These are phyloP conservation scores for Aegilops longissima DNA, from an alignment of 176 grass and related monocot species.

Conservation along the genomic window DNA sequence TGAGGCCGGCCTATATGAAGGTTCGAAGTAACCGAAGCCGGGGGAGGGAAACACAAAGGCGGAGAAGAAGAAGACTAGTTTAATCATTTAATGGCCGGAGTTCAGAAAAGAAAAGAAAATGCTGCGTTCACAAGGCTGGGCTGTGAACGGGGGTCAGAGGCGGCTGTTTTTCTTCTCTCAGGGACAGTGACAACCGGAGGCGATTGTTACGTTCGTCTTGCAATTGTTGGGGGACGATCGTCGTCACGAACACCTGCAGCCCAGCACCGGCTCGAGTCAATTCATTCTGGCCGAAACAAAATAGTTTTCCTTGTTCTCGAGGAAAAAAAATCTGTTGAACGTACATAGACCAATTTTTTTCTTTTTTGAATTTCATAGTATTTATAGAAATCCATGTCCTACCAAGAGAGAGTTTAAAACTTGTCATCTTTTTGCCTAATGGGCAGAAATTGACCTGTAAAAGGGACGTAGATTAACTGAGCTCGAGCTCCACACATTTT, in stretches of 20 bases:
- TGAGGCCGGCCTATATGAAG: conserved; percentile 48
- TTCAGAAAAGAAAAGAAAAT: conserved; percentile 15
- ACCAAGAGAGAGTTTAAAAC: background rate
- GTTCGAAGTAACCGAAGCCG: conserved; percentile 48
- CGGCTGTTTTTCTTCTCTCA: background rate
- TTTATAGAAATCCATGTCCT: background rate
- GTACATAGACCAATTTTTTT: no score
- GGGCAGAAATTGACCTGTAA: no score
- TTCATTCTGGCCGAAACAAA: no score
- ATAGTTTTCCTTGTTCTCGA: no score
- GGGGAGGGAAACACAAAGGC: conserved; percentile 40
- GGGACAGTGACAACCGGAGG: background rate
- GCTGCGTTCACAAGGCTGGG: conserved; percentile 31
- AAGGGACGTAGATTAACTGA: no score
- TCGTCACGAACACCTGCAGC: background rate
- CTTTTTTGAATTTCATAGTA: background rate
- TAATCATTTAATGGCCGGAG: conserved; percentile 3
- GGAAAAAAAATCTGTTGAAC: no score
- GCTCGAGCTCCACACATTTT: no score
- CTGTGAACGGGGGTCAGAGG: conserved; percentile 10
- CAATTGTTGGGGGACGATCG: background rate
- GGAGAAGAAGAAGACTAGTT: conserved; percentile 27
- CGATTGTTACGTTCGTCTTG: background rate
- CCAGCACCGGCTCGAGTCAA: no score
- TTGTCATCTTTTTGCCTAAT: no score